Conservation (phyloP, 2,329 filamentous ascomycete genomes). For the Fusarium sp. region DNA sequence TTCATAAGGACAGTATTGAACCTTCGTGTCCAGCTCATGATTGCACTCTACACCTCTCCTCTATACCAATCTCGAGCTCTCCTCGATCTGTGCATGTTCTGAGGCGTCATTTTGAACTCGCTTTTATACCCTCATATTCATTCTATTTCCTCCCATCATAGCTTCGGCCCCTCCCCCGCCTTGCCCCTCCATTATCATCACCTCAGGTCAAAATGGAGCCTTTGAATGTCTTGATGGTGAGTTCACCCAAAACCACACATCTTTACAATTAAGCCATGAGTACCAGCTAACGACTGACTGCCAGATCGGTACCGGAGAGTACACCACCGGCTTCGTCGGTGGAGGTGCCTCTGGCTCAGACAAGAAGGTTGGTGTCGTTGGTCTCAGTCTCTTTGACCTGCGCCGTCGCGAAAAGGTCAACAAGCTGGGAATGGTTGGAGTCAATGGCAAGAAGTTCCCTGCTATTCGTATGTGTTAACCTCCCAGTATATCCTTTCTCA, state of each 20-base stretch:
- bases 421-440: constrained; percentile 88
- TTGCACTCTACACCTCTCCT: constrained; percentile 9
- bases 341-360: constrained; percentile 86
- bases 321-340: constrained; percentile 94
- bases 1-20: constrained; percentile 39
- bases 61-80: neutral
- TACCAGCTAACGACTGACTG: constrained; percentile 13
- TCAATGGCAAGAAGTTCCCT: constrained; percentile 89
- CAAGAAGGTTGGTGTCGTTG: constrained; percentile 96
- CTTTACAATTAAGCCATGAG: neutral
- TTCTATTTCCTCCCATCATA: constrained; percentile 34
- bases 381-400: constrained; percentile 89
- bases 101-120: neutral
- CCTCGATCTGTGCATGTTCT: neutral
- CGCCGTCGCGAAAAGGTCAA: constrained; percentile 89
- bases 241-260: constrained; percentile 24
- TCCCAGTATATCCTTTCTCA: neutral
- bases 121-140: constrained; percentile 20
- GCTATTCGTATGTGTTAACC: constrained; percentile 77
- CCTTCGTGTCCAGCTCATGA: constrained; percentile 28
- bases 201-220: constrained; percentile 62
- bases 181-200: constrained; percentile 25
- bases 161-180: constrained; percentile 41
- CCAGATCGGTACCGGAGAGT: constrained; percentile 91
- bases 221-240: constrained; percentile 77